Base-by-base conservation (phyloP, 805 yeast genomes). In the Ogataea glucozyma region DNA sequence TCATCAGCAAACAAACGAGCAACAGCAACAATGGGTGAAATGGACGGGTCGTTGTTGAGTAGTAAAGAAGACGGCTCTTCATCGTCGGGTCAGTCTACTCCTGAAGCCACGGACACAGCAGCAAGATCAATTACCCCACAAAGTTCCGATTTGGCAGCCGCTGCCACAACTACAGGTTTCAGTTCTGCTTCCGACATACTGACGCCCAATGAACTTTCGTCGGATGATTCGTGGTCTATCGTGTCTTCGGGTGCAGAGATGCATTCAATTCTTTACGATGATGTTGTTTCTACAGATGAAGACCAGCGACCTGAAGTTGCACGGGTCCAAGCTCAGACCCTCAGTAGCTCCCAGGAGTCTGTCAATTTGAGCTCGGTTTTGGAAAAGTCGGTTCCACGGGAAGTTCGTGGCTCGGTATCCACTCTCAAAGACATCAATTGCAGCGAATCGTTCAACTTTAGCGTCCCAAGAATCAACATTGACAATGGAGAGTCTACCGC, bases 141-240 rank as follows among this genome's bases (percentile, higher is more conserved):
- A 30, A 30, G 18, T 7, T 14, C 16, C 19, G 19, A 14, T 12
- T 14, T 13, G 7, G 39, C 22, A 11, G 13, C 34, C 14, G 27
- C 33, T 11, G 22, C 20, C 23, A n/a, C 36, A 10, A 9, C 13
- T 4, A 14, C 29, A 11, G 35, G 22, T n/a, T n/a, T n/a, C 24
- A 24, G 38, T 24, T 42, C 47, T 5, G 34, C 43, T 4, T 47
- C 53, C 11, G 53, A 49, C 31, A 46, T 49, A 16, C 37, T 49
- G n/a, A 52, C 56, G 31, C 52, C 52, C 26, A 48, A 43, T 13
- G 53, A 52, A 16, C 42, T 43, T 9, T 52, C 56, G 13, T 52
- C 56, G 8, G 56, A 52, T 32, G 56, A 52, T 37, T 52, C 56
- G 2, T 52, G 56, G 56, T 52, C 56, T 8, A 43, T 52, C 20